Percentiles rank a stretch among this genome's conserved stretches.
Evolutionary conservation across 345 rosid genomes (phyloP).

Genomic region (Melaleuca alternifolia): DNA sequence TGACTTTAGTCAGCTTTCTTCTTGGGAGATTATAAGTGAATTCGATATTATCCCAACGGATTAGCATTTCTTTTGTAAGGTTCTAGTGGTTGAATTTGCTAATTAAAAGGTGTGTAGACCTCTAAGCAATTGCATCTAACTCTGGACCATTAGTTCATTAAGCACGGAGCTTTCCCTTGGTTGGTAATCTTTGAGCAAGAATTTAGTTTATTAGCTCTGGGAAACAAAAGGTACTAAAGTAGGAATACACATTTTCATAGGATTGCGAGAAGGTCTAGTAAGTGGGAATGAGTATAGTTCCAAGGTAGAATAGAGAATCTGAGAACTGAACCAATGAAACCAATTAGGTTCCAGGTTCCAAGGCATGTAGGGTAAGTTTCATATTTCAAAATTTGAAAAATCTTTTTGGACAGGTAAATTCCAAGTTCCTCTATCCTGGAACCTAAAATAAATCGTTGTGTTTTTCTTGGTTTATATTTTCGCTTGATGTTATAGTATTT

Average conservation of each 20-base stretch:
- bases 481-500: no score
- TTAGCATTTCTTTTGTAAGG: not conserved
- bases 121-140: not conserved
- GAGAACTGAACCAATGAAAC: no score
- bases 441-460: no score
- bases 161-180: not conserved
- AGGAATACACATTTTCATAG: not conserved
- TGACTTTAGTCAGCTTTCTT: not conserved
- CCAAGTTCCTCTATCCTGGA: no score
- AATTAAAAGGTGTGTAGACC: not conserved
- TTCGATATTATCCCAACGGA: not conserved
- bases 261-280: not conserved
- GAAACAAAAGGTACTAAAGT: not conserved
- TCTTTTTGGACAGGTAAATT: no score
- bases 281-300: no score
- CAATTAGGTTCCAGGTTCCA: no score
- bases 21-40: not conserved
- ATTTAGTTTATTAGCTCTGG: not conserved
- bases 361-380: no score
- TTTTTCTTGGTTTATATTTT: no score
- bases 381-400: no score
- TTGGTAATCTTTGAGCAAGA: not conserved
- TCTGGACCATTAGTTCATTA: not conserved
- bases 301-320: no score
- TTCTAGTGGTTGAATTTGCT: not conserved